Percentiles rank a stretch among this genome's conserved stretches.
Conservation (phyloP, 805 yeast genomes). For the Wickerhamomyces pijperi region DNA sequence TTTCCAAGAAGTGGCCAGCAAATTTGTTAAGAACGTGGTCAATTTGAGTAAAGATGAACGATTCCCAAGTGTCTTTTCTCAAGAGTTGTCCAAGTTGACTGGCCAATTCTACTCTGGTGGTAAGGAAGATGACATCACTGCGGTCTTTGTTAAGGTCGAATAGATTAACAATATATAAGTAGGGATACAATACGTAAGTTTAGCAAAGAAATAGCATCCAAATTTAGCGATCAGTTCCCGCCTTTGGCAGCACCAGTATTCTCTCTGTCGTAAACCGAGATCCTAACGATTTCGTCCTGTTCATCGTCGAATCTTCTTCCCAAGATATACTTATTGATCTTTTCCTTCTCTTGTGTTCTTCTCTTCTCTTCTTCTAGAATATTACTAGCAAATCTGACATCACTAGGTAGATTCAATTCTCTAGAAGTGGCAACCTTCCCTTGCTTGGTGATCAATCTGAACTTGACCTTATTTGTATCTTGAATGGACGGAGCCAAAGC, state of each 20-base stretch:
- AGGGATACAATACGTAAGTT: too few species aligned
- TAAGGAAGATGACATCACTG: constrained; percentile 89
- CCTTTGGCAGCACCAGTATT: too few species aligned
- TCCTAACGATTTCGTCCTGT: background rate
- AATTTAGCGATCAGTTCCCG: too few species aligned
- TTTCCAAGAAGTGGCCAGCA: constrained; percentile 35
- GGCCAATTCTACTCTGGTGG: constrained; percentile 78
- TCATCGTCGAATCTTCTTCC: constrained; percentile 21
- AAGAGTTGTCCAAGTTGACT: constrained; percentile 53
- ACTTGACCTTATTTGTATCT: constrained; percentile 11
- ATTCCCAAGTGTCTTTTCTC: constrained; percentile 80
- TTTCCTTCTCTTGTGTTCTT: constrained; percentile 40
- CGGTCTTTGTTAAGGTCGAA: constrained; percentile 46
- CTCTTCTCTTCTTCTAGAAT: constrained; percentile 39
- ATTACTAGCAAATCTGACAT: constrained; percentile 41
- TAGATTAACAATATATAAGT: too few species aligned
- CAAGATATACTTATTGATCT: constrained; percentile 44
- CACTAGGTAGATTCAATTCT: constrained; percentile 38
- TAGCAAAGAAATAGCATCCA: too few species aligned
- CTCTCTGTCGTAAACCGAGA: too few species aligned
- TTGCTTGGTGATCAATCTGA: constrained; percentile 43
- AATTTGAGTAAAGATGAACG: constrained; percentile 59
- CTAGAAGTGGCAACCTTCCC: constrained; percentile 37
- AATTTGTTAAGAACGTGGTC: constrained; percentile 57
- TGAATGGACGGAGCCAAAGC: too few species aligned